Conservation (phyloP, 441 rosid species). For the Populus hybrid region DNA sequence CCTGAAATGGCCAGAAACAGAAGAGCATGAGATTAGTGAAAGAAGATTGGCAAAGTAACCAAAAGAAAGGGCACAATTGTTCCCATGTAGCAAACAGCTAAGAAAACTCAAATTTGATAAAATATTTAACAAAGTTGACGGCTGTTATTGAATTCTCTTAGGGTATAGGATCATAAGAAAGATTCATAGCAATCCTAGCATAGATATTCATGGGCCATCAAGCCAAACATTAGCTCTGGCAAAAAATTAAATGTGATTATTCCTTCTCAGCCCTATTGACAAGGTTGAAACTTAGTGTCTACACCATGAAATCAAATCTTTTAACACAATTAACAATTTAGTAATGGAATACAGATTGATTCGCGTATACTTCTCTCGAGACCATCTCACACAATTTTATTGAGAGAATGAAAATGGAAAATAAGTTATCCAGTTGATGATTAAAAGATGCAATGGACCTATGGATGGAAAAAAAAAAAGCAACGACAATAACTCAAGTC, state of each 20-base stretch:
- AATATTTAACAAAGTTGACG: no score
- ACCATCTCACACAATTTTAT: neutral
- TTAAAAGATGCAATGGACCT: neutral
- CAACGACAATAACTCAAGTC: neutral
- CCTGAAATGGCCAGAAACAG: slow-evolving; percentile 46
- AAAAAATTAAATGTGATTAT: neutral
- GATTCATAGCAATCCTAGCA: neutral
- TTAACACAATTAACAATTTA: neutral
- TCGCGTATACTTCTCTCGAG: no score
- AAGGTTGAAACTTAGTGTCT: neutral
- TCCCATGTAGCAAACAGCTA: neutral
- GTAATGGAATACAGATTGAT: neutral
- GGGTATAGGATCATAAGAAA: neutral
- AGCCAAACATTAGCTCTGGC: neutral
- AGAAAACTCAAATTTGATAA: neutral
- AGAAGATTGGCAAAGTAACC: neutral
- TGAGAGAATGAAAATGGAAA: neutral
- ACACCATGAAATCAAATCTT: neutral
- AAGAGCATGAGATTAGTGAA: neutral
- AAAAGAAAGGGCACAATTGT: neutral
- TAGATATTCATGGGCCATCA: neutral
- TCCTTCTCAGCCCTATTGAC: neutral
- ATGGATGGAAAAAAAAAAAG: neutral
- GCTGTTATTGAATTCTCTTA: neutral
- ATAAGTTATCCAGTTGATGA: neutral